Evolutionary conservation across 2,329 filamentous ascomycete species (phyloP).

Genomic region (Eutypa lata): DNA sequence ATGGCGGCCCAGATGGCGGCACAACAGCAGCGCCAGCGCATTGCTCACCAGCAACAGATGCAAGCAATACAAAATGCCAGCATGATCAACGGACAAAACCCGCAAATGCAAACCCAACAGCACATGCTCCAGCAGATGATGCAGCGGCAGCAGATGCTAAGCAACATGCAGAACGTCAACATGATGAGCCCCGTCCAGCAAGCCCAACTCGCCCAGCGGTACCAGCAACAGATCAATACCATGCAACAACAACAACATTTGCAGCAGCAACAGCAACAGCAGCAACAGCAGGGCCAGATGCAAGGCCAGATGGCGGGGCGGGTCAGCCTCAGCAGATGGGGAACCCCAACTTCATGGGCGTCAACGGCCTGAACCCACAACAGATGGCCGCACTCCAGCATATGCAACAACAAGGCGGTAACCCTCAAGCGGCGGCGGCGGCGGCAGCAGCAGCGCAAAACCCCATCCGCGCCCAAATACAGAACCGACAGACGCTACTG

Average conservation of each 20-base stretch:
- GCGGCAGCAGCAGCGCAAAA: too few relatives aligned
- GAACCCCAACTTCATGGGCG: slow-evolving; percentile 42
- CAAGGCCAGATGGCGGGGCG: slow-evolving; percentile 33
- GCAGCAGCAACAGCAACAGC: slow-evolving; percentile 33
- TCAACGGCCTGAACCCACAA: slow-evolving; percentile 26
- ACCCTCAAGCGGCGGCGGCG: too few relatives aligned
- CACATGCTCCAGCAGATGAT: slow-evolving; percentile 41
- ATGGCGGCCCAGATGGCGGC: slow-evolving; percentile 43
- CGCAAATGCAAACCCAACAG: slow-evolving; percentile 39
- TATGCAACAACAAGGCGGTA: slow-evolving; percentile 24
- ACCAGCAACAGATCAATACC: slow-evolving; percentile 30
- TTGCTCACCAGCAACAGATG: slow-evolving; percentile 26
- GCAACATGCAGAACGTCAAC: slow-evolving; percentile 35
- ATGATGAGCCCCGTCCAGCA: slow-evolving; percentile 37
- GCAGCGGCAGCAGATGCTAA: slow-evolving; percentile 39
- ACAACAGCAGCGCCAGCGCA: slow-evolving; percentile 35
- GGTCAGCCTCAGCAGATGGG: slow-evolving; percentile 41
- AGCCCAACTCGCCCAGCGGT: slow-evolving; percentile 32
- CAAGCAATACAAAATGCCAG: slow-evolving; percentile 25
- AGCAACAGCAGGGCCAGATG: slow-evolving; percentile 36
- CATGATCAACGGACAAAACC: slow-evolving; percentile 28
- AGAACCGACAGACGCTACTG: slow-evolving; percentile 25
- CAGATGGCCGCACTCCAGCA: slow-evolving; percentile 29
- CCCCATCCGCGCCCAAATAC: slow-evolving; percentile 26
- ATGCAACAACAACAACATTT: slow-evolving; percentile 30